These are phyloP conservation scores for Penicillium sp. DNA, from an alignment of 2,329 filamentous ascomycete genomes.

Conservation along the genomic window DNA sequence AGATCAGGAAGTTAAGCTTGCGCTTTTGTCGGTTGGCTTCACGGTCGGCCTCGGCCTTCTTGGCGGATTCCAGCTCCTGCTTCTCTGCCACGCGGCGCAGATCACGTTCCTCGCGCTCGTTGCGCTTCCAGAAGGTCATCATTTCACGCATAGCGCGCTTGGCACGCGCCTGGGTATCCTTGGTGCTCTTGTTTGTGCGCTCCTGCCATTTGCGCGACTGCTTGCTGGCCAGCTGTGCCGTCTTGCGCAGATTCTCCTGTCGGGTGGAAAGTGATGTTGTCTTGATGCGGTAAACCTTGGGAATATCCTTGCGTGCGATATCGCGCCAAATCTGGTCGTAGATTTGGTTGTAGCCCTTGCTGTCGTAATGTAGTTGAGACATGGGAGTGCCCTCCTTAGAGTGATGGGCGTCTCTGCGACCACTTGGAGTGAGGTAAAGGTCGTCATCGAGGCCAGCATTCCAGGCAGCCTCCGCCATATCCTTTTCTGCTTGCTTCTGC, in stretches of 20 bases:
- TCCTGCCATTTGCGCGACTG: conserved; percentile 97
- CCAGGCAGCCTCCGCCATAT: conserved; percentile 83
- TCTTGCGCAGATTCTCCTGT: conserved; percentile 96
- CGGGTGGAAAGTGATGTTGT: conserved; percentile 82
- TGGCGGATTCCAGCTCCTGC: conserved; percentile 93
- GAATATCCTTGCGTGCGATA: conserved; percentile 87
- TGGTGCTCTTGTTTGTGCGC: conserved; percentile 96
- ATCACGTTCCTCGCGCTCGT: conserved; percentile 95
- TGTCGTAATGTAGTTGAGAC: conserved; percentile 70
- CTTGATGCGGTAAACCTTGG: conserved; percentile 88
- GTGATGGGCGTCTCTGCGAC: conserved; percentile 45
- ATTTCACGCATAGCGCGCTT: conserved; percentile 99
- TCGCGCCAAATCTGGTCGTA: conserved; percentile 98
- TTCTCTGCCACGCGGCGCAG: conserved; percentile 90
- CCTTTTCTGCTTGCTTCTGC: conserved; percentile 69
- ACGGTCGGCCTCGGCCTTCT: conserved; percentile 94
- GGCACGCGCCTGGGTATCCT: conserved; percentile 92
- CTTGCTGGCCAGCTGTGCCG: conserved; percentile 92
- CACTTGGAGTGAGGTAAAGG: conserved; percentile 57
- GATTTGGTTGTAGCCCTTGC: conserved; percentile 93
- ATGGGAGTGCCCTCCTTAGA: conserved; percentile 48
- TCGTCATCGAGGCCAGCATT: conserved; percentile 61
- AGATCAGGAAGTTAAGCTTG: conserved; percentile 99
- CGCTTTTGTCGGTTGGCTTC: conserved; percentile 97
- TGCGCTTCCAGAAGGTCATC: conserved; percentile 99